These are phyloP conservation scores for Gossypium raimondii DNA, from an alignment of 345 rosid genomes.

Conservation along the genomic window DNA sequence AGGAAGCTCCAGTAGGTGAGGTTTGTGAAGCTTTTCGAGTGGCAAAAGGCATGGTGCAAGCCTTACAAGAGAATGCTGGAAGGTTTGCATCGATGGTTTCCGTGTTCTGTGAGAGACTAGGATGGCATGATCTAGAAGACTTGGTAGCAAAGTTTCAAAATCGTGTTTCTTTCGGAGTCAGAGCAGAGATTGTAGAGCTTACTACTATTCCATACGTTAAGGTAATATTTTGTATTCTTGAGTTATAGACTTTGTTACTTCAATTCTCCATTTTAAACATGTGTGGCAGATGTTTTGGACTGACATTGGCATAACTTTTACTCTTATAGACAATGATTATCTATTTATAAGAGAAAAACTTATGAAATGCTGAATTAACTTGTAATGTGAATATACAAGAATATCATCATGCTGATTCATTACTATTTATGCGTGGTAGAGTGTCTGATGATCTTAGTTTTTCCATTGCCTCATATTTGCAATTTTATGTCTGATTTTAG, in stretches of 20 bases:
- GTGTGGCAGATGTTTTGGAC: neutral
- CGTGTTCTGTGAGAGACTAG: constrained; percentile 90
- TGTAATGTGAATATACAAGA: neutral
- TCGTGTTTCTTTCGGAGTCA: constrained; percentile 96
- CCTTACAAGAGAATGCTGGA: constrained; percentile 96
- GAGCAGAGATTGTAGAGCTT: constrained; percentile 97
- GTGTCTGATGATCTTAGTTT: neutral
- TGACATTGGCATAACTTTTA: neutral
- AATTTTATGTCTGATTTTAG: constrained; percentile 32
- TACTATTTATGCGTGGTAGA: neutral
- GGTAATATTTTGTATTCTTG: constrained; percentile 36
- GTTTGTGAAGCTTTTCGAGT: constrained; percentile 94
- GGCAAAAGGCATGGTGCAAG: constrained; percentile 96
- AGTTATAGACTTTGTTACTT: neutral
- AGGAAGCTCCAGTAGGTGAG: constrained; percentile 87
- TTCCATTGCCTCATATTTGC: neutral
- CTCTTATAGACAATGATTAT: neutral
- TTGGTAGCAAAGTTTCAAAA: constrained; percentile 87
- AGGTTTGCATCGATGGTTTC: constrained; percentile 98
- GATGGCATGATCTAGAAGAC: constrained; percentile 96
- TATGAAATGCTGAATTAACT: neutral
- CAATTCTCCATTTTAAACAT: neutral
- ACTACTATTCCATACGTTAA: constrained; percentile 87
- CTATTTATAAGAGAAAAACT: neutral
- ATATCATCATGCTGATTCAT: neutral